Evolutionary conservation across 2,329 filamentous ascomycete species (phyloP).

Genomic region (Fusarium bulbicola): DNA sequence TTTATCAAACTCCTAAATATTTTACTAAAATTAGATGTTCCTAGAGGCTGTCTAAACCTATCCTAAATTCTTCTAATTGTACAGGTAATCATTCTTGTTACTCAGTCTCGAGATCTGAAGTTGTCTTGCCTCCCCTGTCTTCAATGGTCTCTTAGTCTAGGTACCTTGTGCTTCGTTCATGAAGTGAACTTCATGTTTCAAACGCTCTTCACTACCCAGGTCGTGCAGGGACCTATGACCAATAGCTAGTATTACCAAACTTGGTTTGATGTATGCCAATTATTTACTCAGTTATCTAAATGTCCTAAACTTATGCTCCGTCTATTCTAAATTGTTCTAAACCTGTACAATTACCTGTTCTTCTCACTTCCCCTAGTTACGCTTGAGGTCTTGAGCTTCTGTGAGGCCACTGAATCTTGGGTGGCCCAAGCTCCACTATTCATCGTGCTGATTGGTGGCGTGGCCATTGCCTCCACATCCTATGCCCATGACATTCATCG

Average conservation of each 20-base stretch:
- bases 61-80: background rate
- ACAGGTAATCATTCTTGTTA: background rate
- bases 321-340: background rate
- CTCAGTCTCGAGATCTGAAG: background rate
- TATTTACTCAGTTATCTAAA: background rate
- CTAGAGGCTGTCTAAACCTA: background rate
- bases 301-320: background rate
- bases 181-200: background rate
- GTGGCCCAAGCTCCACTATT: background rate
- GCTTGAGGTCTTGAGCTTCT: background rate
- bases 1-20: background rate
- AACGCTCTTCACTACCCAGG: background rate
- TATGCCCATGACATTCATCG: constrained; percentile 2
- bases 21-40: fast-evolving
- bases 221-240: background rate
- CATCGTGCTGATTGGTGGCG: background rate
- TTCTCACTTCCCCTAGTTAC: background rate
- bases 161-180: background rate
- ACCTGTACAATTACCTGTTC: background rate
- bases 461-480: background rate
- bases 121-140: background rate
- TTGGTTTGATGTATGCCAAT: background rate
- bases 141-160: background rate
- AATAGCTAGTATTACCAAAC: background rate
- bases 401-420: background rate